Conservation (phyloP, 805 yeast species). For the Metschnikowia santaceciliae region DNA sequence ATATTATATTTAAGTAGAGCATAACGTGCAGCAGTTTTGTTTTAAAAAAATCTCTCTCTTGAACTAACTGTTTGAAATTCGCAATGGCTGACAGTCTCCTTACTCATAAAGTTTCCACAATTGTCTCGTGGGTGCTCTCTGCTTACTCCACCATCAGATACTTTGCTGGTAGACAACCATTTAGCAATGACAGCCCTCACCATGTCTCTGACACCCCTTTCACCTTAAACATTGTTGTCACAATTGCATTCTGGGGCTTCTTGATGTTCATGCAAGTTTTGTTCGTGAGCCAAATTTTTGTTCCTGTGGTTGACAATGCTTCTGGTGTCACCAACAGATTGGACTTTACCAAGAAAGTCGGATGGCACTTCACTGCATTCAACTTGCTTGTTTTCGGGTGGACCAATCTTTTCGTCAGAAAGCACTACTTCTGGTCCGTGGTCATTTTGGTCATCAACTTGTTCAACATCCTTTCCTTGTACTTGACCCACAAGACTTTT, state of each 20-base stretch:
- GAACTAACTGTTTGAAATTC: background rate
- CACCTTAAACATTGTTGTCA: constrained; percentile 49
- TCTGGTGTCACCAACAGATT: constrained; percentile 14
- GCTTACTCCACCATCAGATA: constrained; percentile 53
- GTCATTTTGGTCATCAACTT: constrained; percentile 56
- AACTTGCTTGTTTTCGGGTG: constrained; percentile 60
- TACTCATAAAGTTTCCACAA: constrained; percentile 43
- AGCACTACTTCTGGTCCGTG: constrained; percentile 58
- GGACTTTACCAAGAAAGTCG: constrained; percentile 39
- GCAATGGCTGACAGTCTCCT: constrained; percentile 12
- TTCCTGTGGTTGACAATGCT: constrained; percentile 24
- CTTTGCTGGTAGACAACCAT: constrained; percentile 52
- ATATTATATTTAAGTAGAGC: constrained; percentile 1
- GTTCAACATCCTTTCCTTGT: constrained; percentile 51
- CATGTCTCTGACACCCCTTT: constrained; percentile 67
- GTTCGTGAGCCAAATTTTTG: constrained; percentile 45
- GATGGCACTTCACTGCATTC: constrained; percentile 60
- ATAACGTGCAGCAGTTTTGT: background rate
- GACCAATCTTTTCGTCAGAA: constrained; percentile 56
- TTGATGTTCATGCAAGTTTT: constrained; percentile 50
- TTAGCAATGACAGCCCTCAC: constrained; percentile 44
- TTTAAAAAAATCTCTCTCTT: background rate
- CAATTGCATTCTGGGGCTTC: constrained; percentile 56
- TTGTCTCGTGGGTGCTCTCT: constrained; percentile 53
- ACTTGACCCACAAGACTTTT: constrained; percentile 59